phyloP scores from a whole-genome alignment of 306 rosid species.

The Mimosa bimucronata region DNA sequence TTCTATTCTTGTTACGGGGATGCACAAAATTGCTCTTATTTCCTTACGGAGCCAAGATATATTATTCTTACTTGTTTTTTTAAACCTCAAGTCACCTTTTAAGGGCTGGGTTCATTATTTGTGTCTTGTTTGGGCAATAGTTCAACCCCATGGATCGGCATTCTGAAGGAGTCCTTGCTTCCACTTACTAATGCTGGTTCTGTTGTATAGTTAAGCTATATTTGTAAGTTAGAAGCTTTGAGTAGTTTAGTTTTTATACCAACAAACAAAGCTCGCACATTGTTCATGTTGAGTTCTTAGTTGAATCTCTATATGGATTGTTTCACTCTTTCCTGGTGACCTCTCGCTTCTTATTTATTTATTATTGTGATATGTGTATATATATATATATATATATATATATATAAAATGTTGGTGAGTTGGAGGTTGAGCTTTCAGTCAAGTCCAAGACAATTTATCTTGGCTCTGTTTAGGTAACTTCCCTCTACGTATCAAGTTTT shows the following conservation, averaged over 20 bases:
- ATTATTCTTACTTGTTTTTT: slow-evolving; percentile 1
- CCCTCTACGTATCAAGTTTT: no score
- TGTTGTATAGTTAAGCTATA: slow-evolving; percentile 39
- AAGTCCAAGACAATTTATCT: no score
- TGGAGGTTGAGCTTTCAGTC: no score
- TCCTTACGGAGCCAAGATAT: slow-evolving; percentile 41
- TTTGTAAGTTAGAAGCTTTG: slow-evolving; percentile 14
- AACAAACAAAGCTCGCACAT: neutral
- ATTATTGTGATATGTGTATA: neutral
- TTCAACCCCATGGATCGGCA: slow-evolving; percentile 18
- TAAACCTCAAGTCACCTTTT: neutral
- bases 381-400: no score
- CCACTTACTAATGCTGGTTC: neutral
- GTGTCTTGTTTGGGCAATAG: slow-evolving; percentile 22
- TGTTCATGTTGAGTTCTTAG: neutral
- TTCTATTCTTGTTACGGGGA: slow-evolving; percentile 19
- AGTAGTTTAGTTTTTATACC: slow-evolving; percentile 8
- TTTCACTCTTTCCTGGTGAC: neutral
- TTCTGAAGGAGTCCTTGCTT: slow-evolving; percentile 17
- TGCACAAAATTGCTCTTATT: slow-evolving; percentile 43
- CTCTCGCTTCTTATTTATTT: neutral
- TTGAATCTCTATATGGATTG: neutral
- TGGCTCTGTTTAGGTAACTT: no score
- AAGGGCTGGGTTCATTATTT: slow-evolving; percentile 36
- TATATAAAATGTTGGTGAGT: no score